Conservation (phyloP, 192 early-diverging fungal species). For the Coemansia pectinata region DNA sequence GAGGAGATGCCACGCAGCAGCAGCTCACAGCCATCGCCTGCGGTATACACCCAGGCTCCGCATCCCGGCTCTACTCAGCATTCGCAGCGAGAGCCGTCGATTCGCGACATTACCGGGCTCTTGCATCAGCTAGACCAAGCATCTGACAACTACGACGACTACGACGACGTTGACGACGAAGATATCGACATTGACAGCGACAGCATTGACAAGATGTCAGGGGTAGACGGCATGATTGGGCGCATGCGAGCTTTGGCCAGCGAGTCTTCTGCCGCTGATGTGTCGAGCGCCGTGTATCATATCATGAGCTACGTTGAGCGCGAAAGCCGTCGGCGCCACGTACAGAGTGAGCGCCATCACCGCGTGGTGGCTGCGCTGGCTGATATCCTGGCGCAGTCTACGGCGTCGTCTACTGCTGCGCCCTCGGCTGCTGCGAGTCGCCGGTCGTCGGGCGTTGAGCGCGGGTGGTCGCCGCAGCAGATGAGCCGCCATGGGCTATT, state of each 20-base stretch:
- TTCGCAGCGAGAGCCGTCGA: conserved; percentile 1
- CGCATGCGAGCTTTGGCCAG: conserved; percentile 36
- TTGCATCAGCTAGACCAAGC: conserved; percentile 38
- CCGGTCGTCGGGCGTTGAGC: conserved; percentile 25
- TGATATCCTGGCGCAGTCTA: conserved; percentile 33
- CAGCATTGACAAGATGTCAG: not conserved
- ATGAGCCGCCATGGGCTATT: conserved; percentile 3
- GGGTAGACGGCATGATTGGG: conserved; percentile 25
- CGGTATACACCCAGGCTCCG: not conserved
- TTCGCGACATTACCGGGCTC: conserved; percentile 32
- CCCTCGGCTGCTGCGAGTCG: conserved; percentile 30
- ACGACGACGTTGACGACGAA: not conserved
- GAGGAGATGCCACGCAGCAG: not conserved
- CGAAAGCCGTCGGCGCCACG: conserved; percentile 44
- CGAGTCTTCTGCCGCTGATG: conserved; percentile 21
- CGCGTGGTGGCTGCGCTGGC: conserved; percentile 41
- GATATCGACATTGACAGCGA: not conserved
- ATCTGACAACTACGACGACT: conserved; percentile 9
- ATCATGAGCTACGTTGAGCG: conserved; percentile 50
- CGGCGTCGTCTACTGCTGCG: conserved; percentile 21
- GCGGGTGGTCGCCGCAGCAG: conserved; percentile 7
- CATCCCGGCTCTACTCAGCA: not conserved
- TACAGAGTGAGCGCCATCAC: conserved; percentile 51
- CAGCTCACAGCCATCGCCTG: not conserved
- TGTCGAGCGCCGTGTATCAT: conserved; percentile 33